Evolutionary conservation across 345 rosid species (phyloP), one percentile per base, ranked within the genome.

Genomic region (Turnera subulata): DNA sequence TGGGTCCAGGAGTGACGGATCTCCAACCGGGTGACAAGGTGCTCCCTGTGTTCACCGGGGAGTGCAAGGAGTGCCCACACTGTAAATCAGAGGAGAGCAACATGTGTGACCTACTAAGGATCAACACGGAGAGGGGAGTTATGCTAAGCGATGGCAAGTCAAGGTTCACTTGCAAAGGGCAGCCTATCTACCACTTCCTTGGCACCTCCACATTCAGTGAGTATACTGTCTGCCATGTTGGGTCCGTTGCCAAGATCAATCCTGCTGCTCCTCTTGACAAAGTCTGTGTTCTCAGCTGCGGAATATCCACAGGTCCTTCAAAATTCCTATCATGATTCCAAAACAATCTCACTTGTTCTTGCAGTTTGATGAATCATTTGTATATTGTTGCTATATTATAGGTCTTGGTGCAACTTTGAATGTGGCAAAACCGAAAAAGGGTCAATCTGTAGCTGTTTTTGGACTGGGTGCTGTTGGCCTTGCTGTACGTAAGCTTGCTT

Each of bases 381-480:
- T n/a, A n/a, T n/a, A n/a, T 0, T 22, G 20, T 59, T 37, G 6
- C 32, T 46, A 38, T 39, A 20, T 20, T 72, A 42, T 38, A 82
- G 88, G 88, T 14, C 50, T 83, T 56, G 92, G 96, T 38, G 96
- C 96, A 10, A 76, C 92, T 35, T 33, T 88, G 68, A 88, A 84
- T 69, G 92, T 88, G 15, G 89, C 96, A 55, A 83, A 81, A 72
- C 96, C 96, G 0, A 74, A 74, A 23, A 74, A 76, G 70, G 96
- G 96, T 20, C 81, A 78, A 1, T 64, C 77, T 10, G 88, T 88
- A 48, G 88, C 92, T 0, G 23, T 88, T 40, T 88, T 85, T 20
- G 89, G 96, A 16, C 70, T 88, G 21, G 96, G 90, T 38, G 84
- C 96, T 48, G 89, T 88, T 55, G 92, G 92, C 53, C 88, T 88